phyloP scores from a whole-genome alignment of 805 yeast genomes.

The Cyberlindnera xylosilytica region DNA sequence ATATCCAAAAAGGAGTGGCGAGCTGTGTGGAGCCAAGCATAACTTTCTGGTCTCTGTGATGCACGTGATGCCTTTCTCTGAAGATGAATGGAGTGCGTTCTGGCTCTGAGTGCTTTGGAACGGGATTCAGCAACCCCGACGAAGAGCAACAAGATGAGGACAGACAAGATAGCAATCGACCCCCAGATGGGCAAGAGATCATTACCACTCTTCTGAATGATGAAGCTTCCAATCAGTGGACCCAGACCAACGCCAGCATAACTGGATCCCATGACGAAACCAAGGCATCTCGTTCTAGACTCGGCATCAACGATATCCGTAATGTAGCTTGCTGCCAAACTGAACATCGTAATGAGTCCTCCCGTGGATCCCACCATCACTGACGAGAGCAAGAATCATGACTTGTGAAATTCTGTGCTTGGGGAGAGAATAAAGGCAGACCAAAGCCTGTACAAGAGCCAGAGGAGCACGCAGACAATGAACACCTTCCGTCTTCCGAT shows the following conservation, averaged over 20 bases:
- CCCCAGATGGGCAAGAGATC: constrained; percentile 31
- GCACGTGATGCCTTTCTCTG: constrained; percentile 30
- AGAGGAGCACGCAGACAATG: constrained; percentile 28
- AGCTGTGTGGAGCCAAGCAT: too few species aligned
- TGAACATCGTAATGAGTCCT: constrained; percentile 51
- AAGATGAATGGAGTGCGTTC: constrained; percentile 42
- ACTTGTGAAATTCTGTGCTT: constrained; percentile 35
- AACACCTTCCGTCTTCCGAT: constrained; percentile 58
- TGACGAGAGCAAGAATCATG: constrained; percentile 41
- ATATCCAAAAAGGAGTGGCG: not conserved
- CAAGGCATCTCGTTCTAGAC: constrained; percentile 55
- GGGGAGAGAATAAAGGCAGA: constrained; percentile 30
- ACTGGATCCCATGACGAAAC: constrained; percentile 57
- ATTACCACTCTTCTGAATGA: constrained; percentile 29
- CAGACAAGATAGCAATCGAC: constrained; percentile 27
- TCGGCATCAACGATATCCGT: constrained; percentile 68
- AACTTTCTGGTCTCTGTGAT: constrained; percentile 26
- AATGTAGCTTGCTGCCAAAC: constrained; percentile 64
- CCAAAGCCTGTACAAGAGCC: constrained; percentile 22
- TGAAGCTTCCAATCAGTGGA: constrained; percentile 53
- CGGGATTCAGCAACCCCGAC: constrained; percentile 62
- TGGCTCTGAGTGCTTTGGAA: constrained; percentile 47
- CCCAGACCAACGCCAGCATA: constrained; percentile 63
- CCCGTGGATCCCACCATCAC: constrained; percentile 57
- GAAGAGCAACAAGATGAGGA: constrained; percentile 34